phyloP scores from a whole-genome alignment of 495 filamentous ascomycete species.

The Chaetomium tenue region DNA sequence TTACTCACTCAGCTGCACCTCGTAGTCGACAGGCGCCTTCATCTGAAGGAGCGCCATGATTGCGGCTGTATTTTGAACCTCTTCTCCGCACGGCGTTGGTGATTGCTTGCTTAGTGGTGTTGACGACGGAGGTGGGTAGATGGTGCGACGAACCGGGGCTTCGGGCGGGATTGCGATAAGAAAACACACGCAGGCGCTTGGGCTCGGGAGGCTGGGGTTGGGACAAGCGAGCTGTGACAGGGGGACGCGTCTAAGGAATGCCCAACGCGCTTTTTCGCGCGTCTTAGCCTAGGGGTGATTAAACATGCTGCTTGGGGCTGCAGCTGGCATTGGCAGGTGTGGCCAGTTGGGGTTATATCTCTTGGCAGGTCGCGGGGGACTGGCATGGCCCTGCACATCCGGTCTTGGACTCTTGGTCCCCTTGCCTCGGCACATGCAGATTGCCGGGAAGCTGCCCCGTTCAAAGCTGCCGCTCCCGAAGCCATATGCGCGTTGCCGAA shows the following conservation, averaged over 20 bases:
- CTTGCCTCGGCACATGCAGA: conserved; percentile 43
- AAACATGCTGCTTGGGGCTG: conserved; percentile 1
- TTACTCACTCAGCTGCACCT: conserved; percentile 69
- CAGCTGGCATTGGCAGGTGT: neutral
- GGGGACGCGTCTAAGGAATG: conserved; percentile 29
- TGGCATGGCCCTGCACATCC: conserved; percentile 1
- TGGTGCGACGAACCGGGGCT: conserved; percentile 9
- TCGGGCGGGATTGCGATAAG: conserved; percentile 10
- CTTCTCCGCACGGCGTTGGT: neutral
- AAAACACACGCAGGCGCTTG: conserved; percentile 9
- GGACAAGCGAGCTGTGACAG: conserved; percentile 1
- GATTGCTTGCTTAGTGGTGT: neutral
- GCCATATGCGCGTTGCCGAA: neutral
- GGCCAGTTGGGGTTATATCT: conserved; percentile 18
- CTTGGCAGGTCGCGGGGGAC: conserved; percentile 1
- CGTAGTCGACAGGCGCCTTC: conserved; percentile 76
- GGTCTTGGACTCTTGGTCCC: conserved; percentile 12
- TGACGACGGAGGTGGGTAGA: neutral
- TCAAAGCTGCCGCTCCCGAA: neutral
- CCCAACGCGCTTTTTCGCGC: conserved; percentile 33
- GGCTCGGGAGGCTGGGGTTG: conserved; percentile 27
- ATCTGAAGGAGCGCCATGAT: conserved; percentile 79
- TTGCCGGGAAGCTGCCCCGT: conserved; percentile 22
- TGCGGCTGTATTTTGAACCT: conserved; percentile 18
- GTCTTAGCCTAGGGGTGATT: conserved; percentile 18